These are phyloP conservation scores for Apiospora rasikravindrae DNA, from an alignment of 2,329 filamentous ascomycete species.

Conservation along the genomic window DNA sequence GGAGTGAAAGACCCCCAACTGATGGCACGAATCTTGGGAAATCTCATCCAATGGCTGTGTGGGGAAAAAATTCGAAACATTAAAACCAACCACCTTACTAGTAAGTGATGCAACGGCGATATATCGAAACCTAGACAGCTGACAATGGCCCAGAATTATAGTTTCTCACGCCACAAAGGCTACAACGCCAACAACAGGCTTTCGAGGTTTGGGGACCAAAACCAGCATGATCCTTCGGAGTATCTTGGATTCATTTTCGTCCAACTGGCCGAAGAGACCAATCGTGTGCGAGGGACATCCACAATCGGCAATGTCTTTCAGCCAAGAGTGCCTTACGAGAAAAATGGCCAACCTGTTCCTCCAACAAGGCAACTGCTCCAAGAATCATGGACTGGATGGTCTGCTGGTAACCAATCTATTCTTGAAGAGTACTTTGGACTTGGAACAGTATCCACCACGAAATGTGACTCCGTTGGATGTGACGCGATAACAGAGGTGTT, in stretches of 20 bases:
- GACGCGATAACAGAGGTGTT: neutral
- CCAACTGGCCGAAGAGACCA: slow-evolving; percentile 85
- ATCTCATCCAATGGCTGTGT: slow-evolving; percentile 62
- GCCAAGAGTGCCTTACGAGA: slow-evolving; percentile 28
- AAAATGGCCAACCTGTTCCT: slow-evolving; percentile 29
- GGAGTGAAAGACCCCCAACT: slow-evolving; percentile 56
- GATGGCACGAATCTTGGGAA: slow-evolving; percentile 64
- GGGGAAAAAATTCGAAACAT: slow-evolving; percentile 53
- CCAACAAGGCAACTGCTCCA: slow-evolving; percentile 50
- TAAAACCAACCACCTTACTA: slow-evolving; percentile 63
- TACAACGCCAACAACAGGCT: slow-evolving; percentile 22
- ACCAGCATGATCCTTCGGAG: slow-evolving; percentile 91
- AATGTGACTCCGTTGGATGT: neutral
- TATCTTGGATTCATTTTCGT: slow-evolving; percentile 85
- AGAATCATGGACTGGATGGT: slow-evolving; percentile 77
- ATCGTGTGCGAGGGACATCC: slow-evolving; percentile 52
- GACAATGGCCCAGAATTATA: slow-evolving; percentile 57
- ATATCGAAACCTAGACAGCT: neutral
- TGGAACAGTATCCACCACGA: neutral
- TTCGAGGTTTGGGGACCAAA: slow-evolving; percentile 65
- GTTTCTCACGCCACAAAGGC: slow-evolving; percentile 63
- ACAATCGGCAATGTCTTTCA: slow-evolving; percentile 29
- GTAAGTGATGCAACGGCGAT: slow-evolving; percentile 45
- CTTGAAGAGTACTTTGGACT: slow-evolving; percentile 74
- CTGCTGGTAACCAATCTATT: slow-evolving; percentile 73